These are phyloP conservation scores for Eruca vesicaria DNA, from an alignment of 441 rosid species.

Conservation along the genomic window DNA sequence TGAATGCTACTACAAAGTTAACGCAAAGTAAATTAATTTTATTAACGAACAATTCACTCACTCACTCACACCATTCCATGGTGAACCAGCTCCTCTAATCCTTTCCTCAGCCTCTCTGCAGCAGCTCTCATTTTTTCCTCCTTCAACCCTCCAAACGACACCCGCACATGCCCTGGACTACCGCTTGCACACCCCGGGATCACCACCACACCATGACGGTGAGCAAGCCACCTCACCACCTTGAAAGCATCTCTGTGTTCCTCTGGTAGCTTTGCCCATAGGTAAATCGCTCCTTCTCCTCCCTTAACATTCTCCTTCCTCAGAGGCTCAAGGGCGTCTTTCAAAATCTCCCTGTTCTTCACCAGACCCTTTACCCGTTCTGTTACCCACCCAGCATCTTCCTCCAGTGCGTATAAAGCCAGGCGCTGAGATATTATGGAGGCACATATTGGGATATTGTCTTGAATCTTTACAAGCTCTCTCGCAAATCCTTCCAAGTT, in stretches of 20 bases:
- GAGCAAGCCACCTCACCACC: constrained; percentile 88
- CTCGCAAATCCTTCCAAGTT: constrained; percentile 66
- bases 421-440: constrained; percentile 80
- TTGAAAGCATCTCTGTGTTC: constrained; percentile 42
- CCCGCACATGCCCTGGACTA: constrained; percentile 70
- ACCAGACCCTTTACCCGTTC: constrained; percentile 75
- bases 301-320: constrained; percentile 82
- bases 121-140: constrained; percentile 74
- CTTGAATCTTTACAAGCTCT: constrained; percentile 89
- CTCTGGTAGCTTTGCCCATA: constrained; percentile 94
- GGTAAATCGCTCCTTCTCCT: constrained; percentile 95
- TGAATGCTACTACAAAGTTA: no score
- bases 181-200: constrained; percentile 87
- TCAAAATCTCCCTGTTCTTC: constrained; percentile 73
- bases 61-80: constrained; percentile 72
- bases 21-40: no score
- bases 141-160: constrained; percentile 79
- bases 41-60: constrained; percentile 2
- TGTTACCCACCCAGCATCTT: constrained; percentile 75
- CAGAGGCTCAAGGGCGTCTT: constrained; percentile 72
- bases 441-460: constrained; percentile 95
- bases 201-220: constrained; percentile 79
- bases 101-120: constrained; percentile 65
- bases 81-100: constrained; percentile 71
- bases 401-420: constrained; percentile 78